A percentile compares a stretch with the other conserved stretches of the same genome.
phyloP scores from a whole-genome alignment of 2,329 filamentous ascomycete species.

The Pestalotiopsis sp. region DNA sequence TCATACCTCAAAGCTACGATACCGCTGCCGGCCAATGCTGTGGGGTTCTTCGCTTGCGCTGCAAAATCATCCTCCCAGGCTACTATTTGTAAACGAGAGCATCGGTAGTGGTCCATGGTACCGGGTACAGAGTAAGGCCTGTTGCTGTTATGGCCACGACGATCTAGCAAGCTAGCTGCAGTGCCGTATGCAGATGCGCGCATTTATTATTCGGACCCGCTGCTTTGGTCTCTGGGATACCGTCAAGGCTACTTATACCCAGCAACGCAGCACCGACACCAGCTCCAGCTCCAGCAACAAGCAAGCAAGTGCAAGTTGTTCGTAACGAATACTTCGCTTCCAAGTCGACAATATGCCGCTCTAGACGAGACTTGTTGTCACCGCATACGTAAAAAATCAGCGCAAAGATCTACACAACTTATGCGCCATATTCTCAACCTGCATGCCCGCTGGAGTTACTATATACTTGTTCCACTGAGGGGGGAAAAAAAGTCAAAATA shows the following conservation, averaged over 20 bases:
- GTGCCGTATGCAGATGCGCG: conserved; percentile 4
- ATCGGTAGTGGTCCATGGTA: no score
- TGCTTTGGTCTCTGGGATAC: conserved; percentile 2
- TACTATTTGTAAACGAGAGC: background rate
- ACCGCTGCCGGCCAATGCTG: background rate
- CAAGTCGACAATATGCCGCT: background rate
- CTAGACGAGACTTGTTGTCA: background rate
- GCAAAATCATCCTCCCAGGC: background rate
- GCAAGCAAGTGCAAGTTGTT: background rate
- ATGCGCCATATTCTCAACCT: background rate
- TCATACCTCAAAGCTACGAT: background rate
- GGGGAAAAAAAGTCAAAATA: background rate
- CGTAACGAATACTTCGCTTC: background rate
- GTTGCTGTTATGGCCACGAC: background rate
- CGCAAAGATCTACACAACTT: background rate
- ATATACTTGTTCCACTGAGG: background rate
- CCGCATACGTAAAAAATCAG: background rate
- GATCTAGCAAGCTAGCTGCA: conserved; percentile 2
- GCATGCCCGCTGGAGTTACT: background rate
- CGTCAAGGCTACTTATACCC: background rate
- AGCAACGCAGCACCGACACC: background rate
- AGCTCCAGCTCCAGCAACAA: background rate
- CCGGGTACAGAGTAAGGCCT: background rate
- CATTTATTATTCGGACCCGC: conserved; percentile 7
- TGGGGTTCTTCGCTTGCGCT: background rate